Evolutionary conservation across 1,284 basidiomycete species (phyloP).

Genomic region (Fomitopsis palustris): DNA sequence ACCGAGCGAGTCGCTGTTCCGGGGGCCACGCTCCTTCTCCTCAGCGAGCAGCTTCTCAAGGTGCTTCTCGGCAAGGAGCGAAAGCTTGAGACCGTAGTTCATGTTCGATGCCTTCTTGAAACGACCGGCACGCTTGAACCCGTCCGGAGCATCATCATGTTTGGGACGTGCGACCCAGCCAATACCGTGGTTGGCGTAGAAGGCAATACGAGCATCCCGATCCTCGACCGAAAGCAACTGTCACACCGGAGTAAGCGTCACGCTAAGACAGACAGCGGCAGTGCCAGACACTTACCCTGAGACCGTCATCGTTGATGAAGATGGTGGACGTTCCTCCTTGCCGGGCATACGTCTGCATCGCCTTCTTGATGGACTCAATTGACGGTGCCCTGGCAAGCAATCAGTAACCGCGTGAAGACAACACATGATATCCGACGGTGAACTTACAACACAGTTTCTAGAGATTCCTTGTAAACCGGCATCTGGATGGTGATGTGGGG

Average conservation of each 20-base stretch:
- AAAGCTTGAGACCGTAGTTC: constrained; percentile 79
- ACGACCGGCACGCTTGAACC: constrained; percentile 80
- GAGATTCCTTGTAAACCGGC: constrained; percentile 53
- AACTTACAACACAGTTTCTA: constrained; percentile 34
- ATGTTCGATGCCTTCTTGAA: constrained; percentile 92
- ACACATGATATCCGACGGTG: neutral
- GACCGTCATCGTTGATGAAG: constrained; percentile 50
- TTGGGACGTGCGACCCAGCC: constrained; percentile 81
- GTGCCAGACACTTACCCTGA: constrained; percentile 29
- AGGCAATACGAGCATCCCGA: constrained; percentile 61
- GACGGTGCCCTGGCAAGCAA: constrained; percentile 32
- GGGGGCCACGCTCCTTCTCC: constrained; percentile 21
- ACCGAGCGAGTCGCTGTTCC: constrained; percentile 9
- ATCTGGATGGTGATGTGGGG: constrained; percentile 54
- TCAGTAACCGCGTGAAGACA: neutral
- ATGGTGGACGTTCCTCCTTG: constrained; percentile 54
- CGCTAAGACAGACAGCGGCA: neutral
- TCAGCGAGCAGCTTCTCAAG: constrained; percentile 43
- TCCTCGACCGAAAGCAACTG: constrained; percentile 59
- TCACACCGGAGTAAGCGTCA: constrained; percentile 5
- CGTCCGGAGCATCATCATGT: constrained; percentile 53
- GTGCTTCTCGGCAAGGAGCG: constrained; percentile 72
- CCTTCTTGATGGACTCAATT: constrained; percentile 44
- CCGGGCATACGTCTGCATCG: constrained; percentile 42
- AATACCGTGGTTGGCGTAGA: constrained; percentile 79